phyloP scores from a whole-genome alignment of 768 basidiomycete genomes.

The Auriscalpium vulgare region DNA sequence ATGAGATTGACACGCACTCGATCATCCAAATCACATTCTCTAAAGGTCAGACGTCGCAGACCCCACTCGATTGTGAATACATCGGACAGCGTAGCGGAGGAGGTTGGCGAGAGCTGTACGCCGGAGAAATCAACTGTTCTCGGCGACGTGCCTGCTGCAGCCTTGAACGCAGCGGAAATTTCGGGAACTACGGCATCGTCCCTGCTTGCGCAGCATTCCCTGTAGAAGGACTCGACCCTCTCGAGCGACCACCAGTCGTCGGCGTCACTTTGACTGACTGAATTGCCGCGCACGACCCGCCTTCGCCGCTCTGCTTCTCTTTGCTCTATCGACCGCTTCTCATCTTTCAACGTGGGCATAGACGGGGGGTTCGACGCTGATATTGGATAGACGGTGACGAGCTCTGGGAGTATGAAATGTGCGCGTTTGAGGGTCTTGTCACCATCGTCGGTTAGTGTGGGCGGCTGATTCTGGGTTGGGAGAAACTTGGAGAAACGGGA shows the following conservation, averaged over 20 bases:
- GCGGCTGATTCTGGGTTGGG: slow-evolving; percentile 38
- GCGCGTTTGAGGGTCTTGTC: slow-evolving; percentile 72
- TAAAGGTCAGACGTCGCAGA: slow-evolving; percentile 72
- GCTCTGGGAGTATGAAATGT: slow-evolving; percentile 83
- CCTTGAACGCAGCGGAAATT: slow-evolving; percentile 65
- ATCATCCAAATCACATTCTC: slow-evolving; percentile 84
- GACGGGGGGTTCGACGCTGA: slow-evolving; percentile 78
- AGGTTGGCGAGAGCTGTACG: slow-evolving; percentile 59
- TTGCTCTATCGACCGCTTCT: slow-evolving; percentile 75
- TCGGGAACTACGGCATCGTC: slow-evolving; percentile 63
- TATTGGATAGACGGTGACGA: slow-evolving; percentile 88
- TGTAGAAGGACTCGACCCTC: slow-evolving; percentile 80
- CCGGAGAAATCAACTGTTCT: slow-evolving; percentile 76
- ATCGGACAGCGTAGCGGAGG: slow-evolving; percentile 80
- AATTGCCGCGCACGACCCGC: slow-evolving; percentile 55
- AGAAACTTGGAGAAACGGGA: slow-evolving; percentile 69
- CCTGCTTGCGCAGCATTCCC: slow-evolving; percentile 73
- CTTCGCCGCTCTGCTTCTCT: slow-evolving; percentile 61
- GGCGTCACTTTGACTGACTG: slow-evolving; percentile 23
- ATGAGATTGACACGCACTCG: slow-evolving; percentile 37
- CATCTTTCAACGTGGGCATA: slow-evolving; percentile 68
- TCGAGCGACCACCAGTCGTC: slow-evolving; percentile 81
- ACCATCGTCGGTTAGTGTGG: slow-evolving; percentile 31
- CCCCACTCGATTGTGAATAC: slow-evolving; percentile 93
- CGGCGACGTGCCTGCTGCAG: slow-evolving; percentile 46